These are phyloP conservation scores for Phialophora verrucosa DNA, from an alignment of 2,329 filamentous ascomycete species.

Conservation along the genomic window DNA sequence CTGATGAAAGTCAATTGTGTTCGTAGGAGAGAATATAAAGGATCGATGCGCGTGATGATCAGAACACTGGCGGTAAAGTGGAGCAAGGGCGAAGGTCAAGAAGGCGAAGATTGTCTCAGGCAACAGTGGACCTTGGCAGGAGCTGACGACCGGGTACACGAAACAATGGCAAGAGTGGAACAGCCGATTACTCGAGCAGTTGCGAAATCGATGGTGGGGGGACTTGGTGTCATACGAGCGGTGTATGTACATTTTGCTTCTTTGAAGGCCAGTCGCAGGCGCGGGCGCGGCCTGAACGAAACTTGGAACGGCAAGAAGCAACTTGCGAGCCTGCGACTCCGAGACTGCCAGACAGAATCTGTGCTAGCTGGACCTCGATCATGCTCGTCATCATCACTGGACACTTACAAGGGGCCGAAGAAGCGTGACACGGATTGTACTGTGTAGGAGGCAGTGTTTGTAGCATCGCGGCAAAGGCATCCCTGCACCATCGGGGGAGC, in stretches of 20 bases:
- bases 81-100: constrained; percentile 1
- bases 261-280: background rate
- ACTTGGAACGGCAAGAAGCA: background rate
- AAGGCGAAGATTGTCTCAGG: constrained; percentile 3
- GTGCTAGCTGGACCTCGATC: background rate
- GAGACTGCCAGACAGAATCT: background rate
- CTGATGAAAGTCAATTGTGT: background rate
- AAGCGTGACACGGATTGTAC: background rate
- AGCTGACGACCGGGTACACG: too few species aligned
- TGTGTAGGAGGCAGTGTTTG: background rate
- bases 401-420: background rate
- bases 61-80: background rate
- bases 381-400: background rate
- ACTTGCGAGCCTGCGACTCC: background rate
- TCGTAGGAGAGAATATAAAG: background rate
- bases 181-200: background rate
- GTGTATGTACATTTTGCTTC: background rate
- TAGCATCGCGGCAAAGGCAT: background rate
- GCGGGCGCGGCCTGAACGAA: background rate
- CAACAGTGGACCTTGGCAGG: constrained; percentile 8
- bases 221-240: background rate
- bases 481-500: background rate
- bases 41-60: background rate
- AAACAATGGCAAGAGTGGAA: background rate
- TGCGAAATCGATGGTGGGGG: background rate